Base-by-base conservation (phyloP, 108 stramenopile genomes). In the Ochromonas danica region DNA sequence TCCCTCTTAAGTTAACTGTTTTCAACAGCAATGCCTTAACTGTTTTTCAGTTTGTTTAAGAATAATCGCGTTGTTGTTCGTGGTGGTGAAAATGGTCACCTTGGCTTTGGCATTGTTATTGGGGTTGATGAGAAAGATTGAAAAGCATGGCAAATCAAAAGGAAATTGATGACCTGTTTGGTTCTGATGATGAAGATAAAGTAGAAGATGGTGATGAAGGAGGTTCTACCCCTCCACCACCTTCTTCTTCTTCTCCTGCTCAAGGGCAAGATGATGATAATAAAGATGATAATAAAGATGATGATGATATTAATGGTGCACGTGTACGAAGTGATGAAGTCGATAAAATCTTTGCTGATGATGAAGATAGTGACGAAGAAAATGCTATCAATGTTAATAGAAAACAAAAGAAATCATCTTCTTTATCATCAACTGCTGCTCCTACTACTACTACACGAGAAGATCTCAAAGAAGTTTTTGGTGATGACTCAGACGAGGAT, bases 361-460 rank as follows among this genome's bases (percentile, higher is more conserved):
- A 51, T 51, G 45, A 51, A 22, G 45, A 51, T 51, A 51, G 22
- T 70, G 67, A 70, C 41, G 67, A 70, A 6, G 67, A 70, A 40
- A 22, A 70, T 70, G 6, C 22, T 22, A 14, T 38, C 41, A 70
- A 70, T 14, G 14, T 14, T 14, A 70, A 14, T 70, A 22, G 22
- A 70, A 22, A 22, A 40, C 14, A 70, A 42, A 70, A 42, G 25
- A 60, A 60, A 25, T 25, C 57, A 60, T 25, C 25, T 25, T 25
- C 57, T 25, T 25, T 25, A 60, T 60, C 57, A 60, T 60, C 57
- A 60, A 25, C 57, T 70, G 67, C 6, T 14, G 40, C 22, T 40
- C 14, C 22, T 40, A 42, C 6, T 70, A 22, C 6, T 22, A 70
- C 67, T 40, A 70, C 6, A 70, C 6, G 22, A 70, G 14, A 70